Percentiles rank a stretch among this genome's conserved stretches.
phyloP scores from a whole-genome alignment of 108 stramenopile species.

The Epithemia pelagica region DNA sequence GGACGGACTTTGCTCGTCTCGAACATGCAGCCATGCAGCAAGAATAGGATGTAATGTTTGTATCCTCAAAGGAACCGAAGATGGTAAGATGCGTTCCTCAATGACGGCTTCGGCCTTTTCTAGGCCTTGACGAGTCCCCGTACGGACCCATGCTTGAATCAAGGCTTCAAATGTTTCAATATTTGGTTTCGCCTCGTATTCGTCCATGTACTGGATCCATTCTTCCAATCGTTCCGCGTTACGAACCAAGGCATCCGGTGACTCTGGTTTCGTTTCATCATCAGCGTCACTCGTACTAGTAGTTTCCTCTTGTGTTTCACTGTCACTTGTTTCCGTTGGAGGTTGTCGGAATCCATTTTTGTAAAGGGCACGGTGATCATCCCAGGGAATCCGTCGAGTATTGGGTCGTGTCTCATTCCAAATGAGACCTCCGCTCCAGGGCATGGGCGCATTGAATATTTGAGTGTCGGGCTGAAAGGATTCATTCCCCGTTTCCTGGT shows the following conservation, averaged over 20 bases:
- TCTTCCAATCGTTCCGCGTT: conserved; percentile 44
- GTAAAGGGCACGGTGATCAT: conserved; percentile 27
- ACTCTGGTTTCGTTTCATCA: conserved; percentile 18
- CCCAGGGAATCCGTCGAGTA: conserved; percentile 29
- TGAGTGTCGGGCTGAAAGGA: conserved; percentile 32
- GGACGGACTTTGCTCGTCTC: conserved; percentile 33
- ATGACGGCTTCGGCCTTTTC: conserved; percentile 38
- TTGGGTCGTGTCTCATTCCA: conserved; percentile 15
- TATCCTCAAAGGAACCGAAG: conserved; percentile 15
- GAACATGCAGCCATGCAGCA: conserved; percentile 51
- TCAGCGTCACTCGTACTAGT: too few relatives aligned
- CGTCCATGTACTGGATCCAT: conserved; percentile 47
- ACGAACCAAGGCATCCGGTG: conserved; percentile 1
- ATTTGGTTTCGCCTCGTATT: conserved; percentile 30
- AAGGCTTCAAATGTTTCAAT: conserved; percentile 61
- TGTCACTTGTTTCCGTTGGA: too few relatives aligned
- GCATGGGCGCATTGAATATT: conserved; percentile 60
- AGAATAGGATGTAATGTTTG: conserved; percentile 68
- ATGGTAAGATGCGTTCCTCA: conserved; percentile 11
- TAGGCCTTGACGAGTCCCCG: conserved; percentile 53
- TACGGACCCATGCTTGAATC: conserved; percentile 69
- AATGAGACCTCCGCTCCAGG: conserved; percentile 31
- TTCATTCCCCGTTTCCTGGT: conserved; percentile 12
- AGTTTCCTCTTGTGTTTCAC: too few relatives aligned
- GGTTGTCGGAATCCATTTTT: conserved; percentile 28